Percentiles rank a stretch among this genome's conserved stretches.
Evolutionary conservation across 179 eudicot genomes (phyloP).

Genomic region (Camellia oleifera): DNA sequence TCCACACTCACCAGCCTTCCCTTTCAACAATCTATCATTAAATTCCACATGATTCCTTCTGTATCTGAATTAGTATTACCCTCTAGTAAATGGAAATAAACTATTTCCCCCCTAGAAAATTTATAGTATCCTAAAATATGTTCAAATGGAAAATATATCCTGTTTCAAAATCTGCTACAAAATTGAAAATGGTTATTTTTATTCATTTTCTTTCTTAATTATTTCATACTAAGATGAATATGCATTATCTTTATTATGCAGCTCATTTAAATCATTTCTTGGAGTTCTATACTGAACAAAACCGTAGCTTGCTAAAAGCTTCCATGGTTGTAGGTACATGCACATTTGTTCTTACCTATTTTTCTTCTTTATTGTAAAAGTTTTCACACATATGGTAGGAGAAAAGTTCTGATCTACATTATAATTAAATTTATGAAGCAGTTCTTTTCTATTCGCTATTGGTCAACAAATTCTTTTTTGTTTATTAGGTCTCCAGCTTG

Average conservation of each 20-base stretch:
- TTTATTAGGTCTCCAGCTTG: constrained; percentile 80
- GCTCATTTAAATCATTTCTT: constrained; percentile 89
- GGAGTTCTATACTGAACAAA: constrained; percentile 57
- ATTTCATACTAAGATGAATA: constrained; percentile 8
- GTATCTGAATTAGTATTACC: neutral
- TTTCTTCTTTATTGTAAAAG: neutral
- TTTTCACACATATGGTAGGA: neutral
- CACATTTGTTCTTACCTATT: constrained; percentile 9
- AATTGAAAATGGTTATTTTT: neutral
- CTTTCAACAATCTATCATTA: neutral
- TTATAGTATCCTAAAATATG: neutral
- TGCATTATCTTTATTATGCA: constrained; percentile 30
- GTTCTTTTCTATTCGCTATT: neutral
- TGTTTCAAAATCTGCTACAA: neutral
- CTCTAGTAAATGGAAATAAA: neutral
- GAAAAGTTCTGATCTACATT: neutral
- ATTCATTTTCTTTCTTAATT: neutral
- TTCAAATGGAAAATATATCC: neutral
- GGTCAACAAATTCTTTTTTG: neutral
- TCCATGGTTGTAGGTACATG: constrained; percentile 56
- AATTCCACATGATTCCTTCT: neutral
- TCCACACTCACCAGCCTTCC: too few species aligned
- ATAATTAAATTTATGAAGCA: neutral
- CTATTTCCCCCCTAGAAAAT: neutral
- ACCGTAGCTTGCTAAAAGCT: constrained; percentile 50